Evolutionary conservation across 176 grass and related monocot genomes (phyloP).

Genomic region (Hyparrhenia diplandra): DNA sequence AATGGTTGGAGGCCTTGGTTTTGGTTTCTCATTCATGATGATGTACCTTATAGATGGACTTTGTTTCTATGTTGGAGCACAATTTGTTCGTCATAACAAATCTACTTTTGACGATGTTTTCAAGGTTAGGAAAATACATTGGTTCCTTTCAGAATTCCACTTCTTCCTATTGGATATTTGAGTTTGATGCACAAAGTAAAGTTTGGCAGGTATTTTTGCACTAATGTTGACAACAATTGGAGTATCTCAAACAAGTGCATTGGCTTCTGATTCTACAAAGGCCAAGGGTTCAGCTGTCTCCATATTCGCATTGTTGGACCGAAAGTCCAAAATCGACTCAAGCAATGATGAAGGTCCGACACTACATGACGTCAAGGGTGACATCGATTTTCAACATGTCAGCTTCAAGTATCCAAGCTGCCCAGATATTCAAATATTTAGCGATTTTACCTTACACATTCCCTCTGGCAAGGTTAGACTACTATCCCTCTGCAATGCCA

Average conservation of each 20-base stretch:
- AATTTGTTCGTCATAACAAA: slow-evolving; percentile 45
- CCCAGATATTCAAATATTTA: slow-evolving; percentile 67
- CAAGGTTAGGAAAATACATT: slow-evolving; percentile 35
- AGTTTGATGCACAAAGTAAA: not conserved
- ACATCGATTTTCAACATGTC: slow-evolving; percentile 62
- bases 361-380: slow-evolving; percentile 54
- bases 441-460: slow-evolving; percentile 56
- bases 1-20: slow-evolving; percentile 61
- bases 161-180: not conserved
- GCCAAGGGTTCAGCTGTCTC: slow-evolving; percentile 64
- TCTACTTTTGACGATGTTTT: slow-evolving; percentile 52
- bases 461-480: slow-evolving; percentile 60
- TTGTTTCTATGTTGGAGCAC: slow-evolving; percentile 74
- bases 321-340: slow-evolving; percentile 68
- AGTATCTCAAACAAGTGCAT: slow-evolving; percentile 69
- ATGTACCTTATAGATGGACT: slow-evolving; percentile 60
- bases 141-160: not conserved
- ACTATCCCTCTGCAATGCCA: not conserved
- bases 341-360: slow-evolving; percentile 45
- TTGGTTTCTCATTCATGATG: slow-evolving; percentile 73
- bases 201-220: slow-evolving; percentile 73
- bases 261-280: slow-evolving; percentile 73
- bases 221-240: slow-evolving; percentile 57
- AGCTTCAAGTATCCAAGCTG: slow-evolving; percentile 74
- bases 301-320: slow-evolving; percentile 66